Percentiles rank a stretch among this genome's conserved stretches.
phyloP scores from a whole-genome alignment of 2,329 filamentous ascomycete species.

The Dothideomycetes sp. region DNA sequence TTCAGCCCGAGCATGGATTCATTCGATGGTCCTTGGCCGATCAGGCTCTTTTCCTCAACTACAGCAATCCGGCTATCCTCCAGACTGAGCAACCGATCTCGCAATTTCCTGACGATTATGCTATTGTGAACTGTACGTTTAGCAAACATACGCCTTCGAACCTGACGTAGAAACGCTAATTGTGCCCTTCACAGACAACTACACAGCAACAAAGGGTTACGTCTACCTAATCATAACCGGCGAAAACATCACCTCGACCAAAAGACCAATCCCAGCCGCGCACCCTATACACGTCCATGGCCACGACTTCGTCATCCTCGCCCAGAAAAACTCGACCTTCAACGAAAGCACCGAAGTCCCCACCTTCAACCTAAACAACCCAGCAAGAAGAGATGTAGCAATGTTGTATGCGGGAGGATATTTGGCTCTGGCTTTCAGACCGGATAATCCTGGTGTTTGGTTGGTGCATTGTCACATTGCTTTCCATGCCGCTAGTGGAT shows the following conservation, averaged over 20 bases:
- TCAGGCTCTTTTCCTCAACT: constrained; percentile 22
- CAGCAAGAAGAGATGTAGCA: constrained; percentile 10
- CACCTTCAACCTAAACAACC: constrained; percentile 17
- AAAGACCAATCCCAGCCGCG: constrained; percentile 16
- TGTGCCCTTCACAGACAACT: too few species aligned
- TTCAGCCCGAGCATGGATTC: constrained; percentile 12
- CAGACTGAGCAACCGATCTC: constrained; percentile 19
- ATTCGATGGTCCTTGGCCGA: constrained; percentile 22
- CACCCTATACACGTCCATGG: constrained; percentile 27
- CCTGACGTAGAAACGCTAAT: too few species aligned
- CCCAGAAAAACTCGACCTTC: constrained; percentile 16
- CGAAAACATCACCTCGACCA: constrained; percentile 15
- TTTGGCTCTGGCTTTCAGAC: constrained; percentile 12
- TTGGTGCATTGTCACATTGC: constrained; percentile 20
- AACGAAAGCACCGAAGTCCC: constrained; percentile 13
- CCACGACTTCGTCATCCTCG: constrained; percentile 25
- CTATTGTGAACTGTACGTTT: constrained; percentile 17
- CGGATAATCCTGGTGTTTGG: constrained; percentile 15
- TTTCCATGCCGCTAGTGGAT: constrained; percentile 20
- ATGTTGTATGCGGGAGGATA: constrained; percentile 6
- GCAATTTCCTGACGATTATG: constrained; percentile 17
- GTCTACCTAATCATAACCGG: constrained; percentile 24
- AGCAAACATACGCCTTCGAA: too few species aligned
- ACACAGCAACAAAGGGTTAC: constrained; percentile 20
- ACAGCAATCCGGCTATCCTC: constrained; percentile 21